Percentiles rank a stretch among this genome's conserved stretches.
These are phyloP conservation scores for Tricholomella constricta DNA, from an alignment of 768 basidiomycete species.

Conservation along the genomic window DNA sequence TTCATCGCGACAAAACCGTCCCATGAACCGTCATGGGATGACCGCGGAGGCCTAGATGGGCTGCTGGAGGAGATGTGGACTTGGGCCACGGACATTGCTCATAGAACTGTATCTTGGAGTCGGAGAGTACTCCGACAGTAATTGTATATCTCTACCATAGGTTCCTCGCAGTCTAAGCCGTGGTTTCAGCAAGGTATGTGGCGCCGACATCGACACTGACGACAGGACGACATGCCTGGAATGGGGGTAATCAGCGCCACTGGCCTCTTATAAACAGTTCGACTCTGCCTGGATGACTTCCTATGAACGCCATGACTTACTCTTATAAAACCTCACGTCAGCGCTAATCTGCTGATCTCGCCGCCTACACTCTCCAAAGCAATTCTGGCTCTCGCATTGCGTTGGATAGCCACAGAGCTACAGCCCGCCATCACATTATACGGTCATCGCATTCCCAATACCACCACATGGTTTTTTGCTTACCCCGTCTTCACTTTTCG, in stretches of 20 bases:
- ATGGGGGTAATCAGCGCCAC: slow-evolving; percentile 11
- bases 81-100: slow-evolving; percentile 43
- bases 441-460: slow-evolving; percentile 16
- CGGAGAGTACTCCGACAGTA: slow-evolving; percentile 37
- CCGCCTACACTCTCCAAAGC: slow-evolving; percentile 49
- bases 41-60: slow-evolving; percentile 65
- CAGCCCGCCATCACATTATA: slow-evolving; percentile 36
- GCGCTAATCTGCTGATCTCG: slow-evolving; percentile 49
- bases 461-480: slow-evolving; percentile 1
- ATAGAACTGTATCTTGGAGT: slow-evolving; percentile 40
- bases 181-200: not conserved
- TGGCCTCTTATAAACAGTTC: slow-evolving; percentile 10
- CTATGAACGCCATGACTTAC: slow-evolving; percentile 10
- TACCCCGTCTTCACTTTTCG: not conserved
- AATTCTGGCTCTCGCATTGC: slow-evolving; percentile 40
- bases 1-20: slow-evolving; percentile 69
- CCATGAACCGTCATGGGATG: slow-evolving; percentile 58
- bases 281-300: not conserved
- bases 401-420: slow-evolving; percentile 32
- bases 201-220: not conserved
- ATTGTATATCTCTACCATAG: slow-evolving; percentile 8
- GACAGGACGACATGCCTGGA: slow-evolving; percentile 10
- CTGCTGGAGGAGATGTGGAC: slow-evolving; percentile 64
- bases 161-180: not conserved
- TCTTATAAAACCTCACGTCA: slow-evolving; percentile 30